A percentile compares a stretch with the other conserved stretches of the same genome.
These are phyloP conservation scores for Asterochloris sp. DNA, from an alignment of 139 green algal genomes.

Conservation along the genomic window DNA sequence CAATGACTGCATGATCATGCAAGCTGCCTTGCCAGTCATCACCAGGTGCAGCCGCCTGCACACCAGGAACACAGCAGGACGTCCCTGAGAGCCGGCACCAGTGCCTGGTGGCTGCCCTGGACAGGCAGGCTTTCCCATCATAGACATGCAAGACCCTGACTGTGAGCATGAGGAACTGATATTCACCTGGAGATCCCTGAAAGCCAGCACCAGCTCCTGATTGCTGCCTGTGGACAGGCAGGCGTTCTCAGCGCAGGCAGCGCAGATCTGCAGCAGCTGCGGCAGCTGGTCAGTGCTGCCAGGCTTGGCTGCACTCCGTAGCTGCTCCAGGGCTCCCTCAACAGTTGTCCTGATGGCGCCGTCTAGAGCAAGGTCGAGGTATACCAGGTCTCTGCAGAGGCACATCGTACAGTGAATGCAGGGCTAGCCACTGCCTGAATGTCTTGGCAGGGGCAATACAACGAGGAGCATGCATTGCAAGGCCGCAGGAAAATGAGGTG, in stretches of 20 bases:
- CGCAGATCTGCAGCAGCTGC: not conserved
- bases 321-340: conserved; percentile 31
- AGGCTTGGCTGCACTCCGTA: not conserved
- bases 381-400: conserved; percentile 52
- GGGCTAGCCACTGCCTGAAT: not conserved
- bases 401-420: too few species aligned
- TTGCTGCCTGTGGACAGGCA: conserved; percentile 32
- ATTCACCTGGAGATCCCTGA: conserved; percentile 32
- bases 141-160: too few species aligned
- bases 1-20: too few species aligned
- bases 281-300: not conserved
- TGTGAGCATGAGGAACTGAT: not conserved
- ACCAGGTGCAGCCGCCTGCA: too few species aligned
- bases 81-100: too few species aligned
- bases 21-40: too few species aligned
- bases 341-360: conserved; percentile 29
- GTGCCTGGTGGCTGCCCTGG: too few species aligned
- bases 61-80: too few species aligned
- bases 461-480: not conserved
- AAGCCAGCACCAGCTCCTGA: conserved; percentile 29
- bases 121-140: too few species aligned
- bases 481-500: too few species aligned
- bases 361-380: conserved; percentile 70
- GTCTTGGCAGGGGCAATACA: not conserved
- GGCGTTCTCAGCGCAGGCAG: conserved; percentile 19